Evolutionary conservation across 257 asterid genomes (phyloP).

Genomic region (Salvia miltiorrhiza): DNA sequence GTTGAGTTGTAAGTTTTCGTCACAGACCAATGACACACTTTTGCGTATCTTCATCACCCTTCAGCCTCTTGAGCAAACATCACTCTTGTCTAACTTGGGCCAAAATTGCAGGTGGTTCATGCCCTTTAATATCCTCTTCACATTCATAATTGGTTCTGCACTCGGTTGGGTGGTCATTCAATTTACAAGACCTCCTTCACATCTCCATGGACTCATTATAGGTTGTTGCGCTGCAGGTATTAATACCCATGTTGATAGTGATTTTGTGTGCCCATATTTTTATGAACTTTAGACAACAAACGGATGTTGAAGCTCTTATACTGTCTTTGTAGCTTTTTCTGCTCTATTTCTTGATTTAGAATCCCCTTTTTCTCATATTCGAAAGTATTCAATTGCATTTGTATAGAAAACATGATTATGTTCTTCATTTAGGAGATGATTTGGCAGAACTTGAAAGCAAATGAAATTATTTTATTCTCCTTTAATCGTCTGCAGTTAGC

Average conservation of each 20-base stretch:
- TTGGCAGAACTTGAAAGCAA: too few relatives aligned
- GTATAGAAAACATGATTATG: too few relatives aligned
- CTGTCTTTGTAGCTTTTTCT: too few relatives aligned
- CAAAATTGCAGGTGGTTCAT: constrained; percentile 82
- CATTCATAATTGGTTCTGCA: constrained; percentile 73
- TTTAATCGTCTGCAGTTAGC: too few relatives aligned
- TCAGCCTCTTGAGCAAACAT: neutral
- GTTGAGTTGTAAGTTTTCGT: constrained; percentile 50
- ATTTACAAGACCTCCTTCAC: constrained; percentile 61
- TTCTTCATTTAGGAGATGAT: too few relatives aligned
- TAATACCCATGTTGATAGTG: too few relatives aligned
- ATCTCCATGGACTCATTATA: constrained; percentile 72
- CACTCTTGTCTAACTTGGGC: constrained; percentile 3
- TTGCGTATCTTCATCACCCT: neutral
- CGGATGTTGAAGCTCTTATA: neutral
- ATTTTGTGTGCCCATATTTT: too few relatives aligned
- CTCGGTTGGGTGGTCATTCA: constrained; percentile 76
- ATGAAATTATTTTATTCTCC: too few relatives aligned
- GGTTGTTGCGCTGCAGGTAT: constrained; percentile 95
- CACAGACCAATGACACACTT: neutral
- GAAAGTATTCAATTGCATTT: too few relatives aligned
- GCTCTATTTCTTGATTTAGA: too few relatives aligned
- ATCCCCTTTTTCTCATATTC: too few relatives aligned
- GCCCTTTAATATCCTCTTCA: constrained; percentile 77
- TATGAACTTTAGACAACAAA: neutral